Evolutionary conservation across 441 rosid species (phyloP), one percentile per base, ranked within the genome.

Genomic region (Viola pubescens): DNA sequence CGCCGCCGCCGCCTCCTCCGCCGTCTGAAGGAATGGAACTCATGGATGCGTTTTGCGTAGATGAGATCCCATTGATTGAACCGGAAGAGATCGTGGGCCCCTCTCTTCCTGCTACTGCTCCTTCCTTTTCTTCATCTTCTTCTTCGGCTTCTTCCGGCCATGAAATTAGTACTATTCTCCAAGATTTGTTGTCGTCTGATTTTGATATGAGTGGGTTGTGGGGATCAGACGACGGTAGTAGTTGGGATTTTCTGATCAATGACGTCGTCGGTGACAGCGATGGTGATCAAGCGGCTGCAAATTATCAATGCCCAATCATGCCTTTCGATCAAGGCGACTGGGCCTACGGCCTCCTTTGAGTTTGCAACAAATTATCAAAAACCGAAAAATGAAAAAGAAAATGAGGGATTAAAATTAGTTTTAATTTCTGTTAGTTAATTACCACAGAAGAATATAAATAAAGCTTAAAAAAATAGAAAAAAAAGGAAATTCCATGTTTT

Each of bases 21-120:
- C 19, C 19, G 19, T 16, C 19, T 16, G 19, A 16, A 16, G 48
- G 67, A 45, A 63, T 73, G 76, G 78, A 70, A 71, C 16, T 58
- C 44, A 69, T 70, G 14, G 59, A 74, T 68, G 81, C 59, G 7
- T 83, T 84, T 51, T 68, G 84, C 74, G 66, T 71, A 0, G 97
- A 86, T 59, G 92, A 91, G 52, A 85, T 86, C 54, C 92, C 98
- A 34, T 48, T 88, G 37, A 75, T 91, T 56, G 79, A 86, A 54
- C 88, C 87, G 5, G 65, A 79, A 62, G 94, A 88, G 67, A 82
- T 88, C 19, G 54, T 90, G 43, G 77, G 76, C 63, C 82, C 7
- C 46, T 12, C 49, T 8, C 4, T 9, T 8, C 11, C 13, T 6
- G 4, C 79, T 10, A 40, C 55, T 53, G 64, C 69, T 9, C 41